Percentiles rank a stretch among this genome's conserved stretches.
These are phyloP conservation scores for Cryptococcus jaspeensis DNA, from an alignment of 1,284 basidiomycete genomes.

Conservation along the genomic window DNA sequence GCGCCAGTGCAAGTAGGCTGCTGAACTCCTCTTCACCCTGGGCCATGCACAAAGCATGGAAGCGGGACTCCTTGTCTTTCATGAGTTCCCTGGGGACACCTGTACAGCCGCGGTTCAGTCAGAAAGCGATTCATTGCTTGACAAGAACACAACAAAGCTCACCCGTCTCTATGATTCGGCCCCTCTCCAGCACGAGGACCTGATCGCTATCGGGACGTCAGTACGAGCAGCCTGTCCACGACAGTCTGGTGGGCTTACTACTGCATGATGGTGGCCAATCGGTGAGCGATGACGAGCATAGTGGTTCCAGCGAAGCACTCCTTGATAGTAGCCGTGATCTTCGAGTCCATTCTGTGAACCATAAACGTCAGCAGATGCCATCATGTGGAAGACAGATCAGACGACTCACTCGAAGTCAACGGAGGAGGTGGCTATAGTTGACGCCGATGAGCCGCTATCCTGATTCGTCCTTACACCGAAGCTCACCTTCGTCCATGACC, in stretches of 20 bases:
- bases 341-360: constrained; percentile 61
- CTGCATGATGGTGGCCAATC: constrained; percentile 58
- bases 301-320: constrained; percentile 65
- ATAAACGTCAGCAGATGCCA: not conserved
- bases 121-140: not conserved
- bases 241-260: constrained; percentile 27
- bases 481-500: constrained; percentile 59
- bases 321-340: constrained; percentile 71
- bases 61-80: constrained; percentile 24
- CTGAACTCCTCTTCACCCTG: constrained; percentile 46
- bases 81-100: constrained; percentile 38
- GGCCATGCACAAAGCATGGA: constrained; percentile 44
- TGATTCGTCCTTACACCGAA: not conserved
- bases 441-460: not conserved
- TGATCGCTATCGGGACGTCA: constrained; percentile 58
- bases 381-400: no score
- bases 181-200: constrained; percentile 71
- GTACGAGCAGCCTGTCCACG: not conserved
- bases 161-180: constrained; percentile 53
- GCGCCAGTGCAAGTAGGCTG: constrained; percentile 26
- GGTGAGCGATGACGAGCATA: constrained; percentile 71
- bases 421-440: constrained; percentile 69
- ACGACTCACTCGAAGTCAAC: constrained; percentile 66
- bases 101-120: constrained; percentile 13
- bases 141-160: constrained; percentile 1